These are phyloP conservation scores for Alternaria brassicae DNA, from an alignment of 2,329 filamentous ascomycete genomes.

Conservation along the genomic window DNA sequence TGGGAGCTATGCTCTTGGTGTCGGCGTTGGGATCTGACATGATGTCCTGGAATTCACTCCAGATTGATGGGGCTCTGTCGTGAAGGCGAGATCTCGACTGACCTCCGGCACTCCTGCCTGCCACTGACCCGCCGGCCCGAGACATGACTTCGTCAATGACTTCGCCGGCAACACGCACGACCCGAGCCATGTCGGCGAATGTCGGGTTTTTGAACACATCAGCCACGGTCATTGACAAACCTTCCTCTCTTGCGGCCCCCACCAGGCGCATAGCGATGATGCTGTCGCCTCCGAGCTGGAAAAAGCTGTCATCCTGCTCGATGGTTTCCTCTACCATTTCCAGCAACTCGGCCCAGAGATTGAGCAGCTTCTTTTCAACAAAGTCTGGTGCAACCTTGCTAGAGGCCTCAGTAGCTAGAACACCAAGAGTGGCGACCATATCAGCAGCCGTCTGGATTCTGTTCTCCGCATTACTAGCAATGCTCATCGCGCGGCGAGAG, in stretches of 20 bases:
- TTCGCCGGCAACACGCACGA: conserved; percentile 44
- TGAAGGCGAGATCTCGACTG: conserved; percentile 28
- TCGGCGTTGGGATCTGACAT: conserved; percentile 37
- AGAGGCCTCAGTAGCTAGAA: conserved; percentile 39
- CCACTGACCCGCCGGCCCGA: conserved; percentile 29
- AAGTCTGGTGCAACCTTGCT: conserved; percentile 39
- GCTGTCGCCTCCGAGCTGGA: conserved; percentile 44
- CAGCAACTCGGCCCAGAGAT: conserved; percentile 41
- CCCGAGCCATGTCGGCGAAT: conserved; percentile 44
- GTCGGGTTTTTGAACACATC: conserved; percentile 47
- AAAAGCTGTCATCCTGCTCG: conserved; percentile 44
- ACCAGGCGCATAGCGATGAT: conserved; percentile 48
- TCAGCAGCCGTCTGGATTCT: conserved; percentile 42
- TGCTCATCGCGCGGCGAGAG: conserved; percentile 36
- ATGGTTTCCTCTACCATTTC: conserved; percentile 46
- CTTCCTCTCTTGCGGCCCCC: conserved; percentile 43
- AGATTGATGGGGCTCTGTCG: conserved; percentile 32
- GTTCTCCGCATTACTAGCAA: conserved; percentile 39
- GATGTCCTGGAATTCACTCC: conserved; percentile 42
- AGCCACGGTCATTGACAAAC: conserved; percentile 45
- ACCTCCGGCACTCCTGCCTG: conserved; percentile 23
- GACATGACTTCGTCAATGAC: conserved; percentile 48
- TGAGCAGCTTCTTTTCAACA: conserved; percentile 45
- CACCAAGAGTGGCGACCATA: conserved; percentile 43
- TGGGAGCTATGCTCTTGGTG: conserved; percentile 11